A percentile compares a stretch with the other conserved stretches of the same genome.
Evolutionary conservation across 2,329 filamentous ascomycete species (phyloP).

Genomic region (Hypocrella siamensis): DNA sequence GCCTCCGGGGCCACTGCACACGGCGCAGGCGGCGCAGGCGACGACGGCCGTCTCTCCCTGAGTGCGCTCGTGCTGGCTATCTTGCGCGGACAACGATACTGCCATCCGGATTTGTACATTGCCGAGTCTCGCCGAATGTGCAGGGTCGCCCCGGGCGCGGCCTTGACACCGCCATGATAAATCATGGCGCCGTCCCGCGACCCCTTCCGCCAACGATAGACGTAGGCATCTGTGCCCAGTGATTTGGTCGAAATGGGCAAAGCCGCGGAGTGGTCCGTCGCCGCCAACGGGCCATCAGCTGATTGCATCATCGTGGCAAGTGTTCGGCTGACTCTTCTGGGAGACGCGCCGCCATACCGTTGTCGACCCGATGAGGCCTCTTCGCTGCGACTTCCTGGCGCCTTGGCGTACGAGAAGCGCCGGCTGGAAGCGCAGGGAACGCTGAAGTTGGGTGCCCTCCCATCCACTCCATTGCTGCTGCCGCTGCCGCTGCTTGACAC

Average conservation of each 20-base stretch:
- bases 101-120: too few relatives aligned
- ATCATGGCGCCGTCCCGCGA: too few relatives aligned
- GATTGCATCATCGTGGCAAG: slow-evolving; percentile 31
- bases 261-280: slow-evolving; percentile 29
- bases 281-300: slow-evolving; percentile 36
- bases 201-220: too few relatives aligned
- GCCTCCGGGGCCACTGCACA: too few relatives aligned
- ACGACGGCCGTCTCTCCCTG: background rate
- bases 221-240: slow-evolving; percentile 2
- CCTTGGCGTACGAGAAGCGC: slow-evolving; percentile 26
- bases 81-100: slow-evolving; percentile 2
- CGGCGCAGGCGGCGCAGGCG: background rate
- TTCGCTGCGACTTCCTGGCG: slow-evolving; percentile 7
- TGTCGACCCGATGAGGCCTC: slow-evolving; percentile 3
- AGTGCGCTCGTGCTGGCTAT: slow-evolving; percentile 3
- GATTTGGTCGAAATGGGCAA: too few relatives aligned
- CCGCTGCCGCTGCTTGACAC: too few relatives aligned
- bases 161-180: too few relatives aligned
- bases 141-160: too few relatives aligned
- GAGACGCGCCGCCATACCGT: slow-evolving; percentile 1
- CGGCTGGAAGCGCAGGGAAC: slow-evolving; percentile 29
- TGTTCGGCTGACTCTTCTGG: slow-evolving; percentile 11
- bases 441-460: slow-evolving; percentile 35
- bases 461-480: too few relatives aligned
- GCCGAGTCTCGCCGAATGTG: too few relatives aligned